phyloP scores from a whole-genome alignment of 805 yeast genomes.

The Ogataea dorogensis region DNA sequence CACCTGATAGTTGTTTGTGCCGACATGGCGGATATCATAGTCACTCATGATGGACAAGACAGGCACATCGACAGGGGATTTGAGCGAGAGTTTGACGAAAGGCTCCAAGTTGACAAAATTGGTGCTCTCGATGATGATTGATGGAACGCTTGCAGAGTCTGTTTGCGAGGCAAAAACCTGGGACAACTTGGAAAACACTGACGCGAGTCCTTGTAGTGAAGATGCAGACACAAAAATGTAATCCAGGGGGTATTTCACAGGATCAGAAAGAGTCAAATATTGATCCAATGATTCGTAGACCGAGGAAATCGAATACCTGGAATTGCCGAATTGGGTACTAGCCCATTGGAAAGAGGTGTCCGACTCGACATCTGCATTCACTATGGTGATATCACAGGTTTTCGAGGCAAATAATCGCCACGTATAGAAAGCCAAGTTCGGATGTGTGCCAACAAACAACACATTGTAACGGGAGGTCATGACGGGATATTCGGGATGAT shows the following conservation, averaged over 20 bases:
- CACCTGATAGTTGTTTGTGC: constrained; percentile 35
- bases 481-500: not conserved
- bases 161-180: constrained; percentile 34
- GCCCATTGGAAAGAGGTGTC: constrained; percentile 30
- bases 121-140: constrained; percentile 64
- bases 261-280: constrained; percentile 18
- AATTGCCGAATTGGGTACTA: constrained; percentile 34
- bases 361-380: constrained; percentile 31
- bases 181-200: constrained; percentile 38
- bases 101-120: constrained; percentile 74
- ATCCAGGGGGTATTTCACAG: constrained; percentile 35
- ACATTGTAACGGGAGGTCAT: constrained; percentile 31
- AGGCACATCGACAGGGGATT: constrained; percentile 33
- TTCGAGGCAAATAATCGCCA: constrained; percentile 54
- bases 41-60: constrained; percentile 62
- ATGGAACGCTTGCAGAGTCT: constrained; percentile 37
- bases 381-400: constrained; percentile 40
- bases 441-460: constrained; percentile 50
- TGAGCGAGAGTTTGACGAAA: constrained; percentile 48
- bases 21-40: constrained; percentile 49
- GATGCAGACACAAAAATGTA: constrained; percentile 45
- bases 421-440: constrained; percentile 57
- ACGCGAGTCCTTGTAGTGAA: constrained; percentile 52
- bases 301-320: constrained; percentile 27
- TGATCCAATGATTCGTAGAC: constrained; percentile 26